Evolutionary conservation across 805 yeast genomes (phyloP), one percentile per base, ranked within the genome.

Genomic region (Starmerella bombi): DNA sequence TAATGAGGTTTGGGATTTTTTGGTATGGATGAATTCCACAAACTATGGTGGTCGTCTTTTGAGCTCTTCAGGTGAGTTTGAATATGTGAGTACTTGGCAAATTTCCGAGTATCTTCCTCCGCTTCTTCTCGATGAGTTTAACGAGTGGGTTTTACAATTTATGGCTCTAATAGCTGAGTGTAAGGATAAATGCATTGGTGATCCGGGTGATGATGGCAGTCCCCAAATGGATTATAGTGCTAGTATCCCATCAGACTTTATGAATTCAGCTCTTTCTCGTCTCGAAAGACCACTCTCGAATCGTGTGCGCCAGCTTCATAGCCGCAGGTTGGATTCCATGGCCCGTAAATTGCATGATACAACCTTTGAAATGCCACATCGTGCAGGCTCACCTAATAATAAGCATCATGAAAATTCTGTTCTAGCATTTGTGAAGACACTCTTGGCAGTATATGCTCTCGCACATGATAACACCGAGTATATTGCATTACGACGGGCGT

Each of bases 21-120:
- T 91, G 48, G 63, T 91, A 2, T 93, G 96, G 97, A 81, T 88
- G 93, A 95, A 91, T 57, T 77, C 79, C 50, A 74, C 72, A 52
- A 91, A 91, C 55, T 85, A 69, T 59, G 80, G 93, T 32, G 99
- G 98, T 5, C 58, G 71, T 9, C 39, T 53, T 7, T 35, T 46
- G 16, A 38, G 42, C 9, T 42, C 46, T 17, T 65, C 61, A 2
- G 44, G 44, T 2, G 48, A 38, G 23, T 40, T 55, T 17, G 58
- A 53, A 15, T 75, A 81, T 1, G 67, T 61, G 36, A 70, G 71
- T 42, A 60, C 75, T 36, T 91, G 98, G 98, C 91, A 81, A 43
- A 69, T 91, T 17, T 72, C 74, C 43, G 64, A 72, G 25, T 82
- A 73, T 49, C 61, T 91, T 32, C 96, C 99, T 0, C 58, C 66